These are phyloP conservation scores for Ophiocytium majus DNA, from an alignment of 352 stramenopile species.

Conservation along the genomic window DNA sequence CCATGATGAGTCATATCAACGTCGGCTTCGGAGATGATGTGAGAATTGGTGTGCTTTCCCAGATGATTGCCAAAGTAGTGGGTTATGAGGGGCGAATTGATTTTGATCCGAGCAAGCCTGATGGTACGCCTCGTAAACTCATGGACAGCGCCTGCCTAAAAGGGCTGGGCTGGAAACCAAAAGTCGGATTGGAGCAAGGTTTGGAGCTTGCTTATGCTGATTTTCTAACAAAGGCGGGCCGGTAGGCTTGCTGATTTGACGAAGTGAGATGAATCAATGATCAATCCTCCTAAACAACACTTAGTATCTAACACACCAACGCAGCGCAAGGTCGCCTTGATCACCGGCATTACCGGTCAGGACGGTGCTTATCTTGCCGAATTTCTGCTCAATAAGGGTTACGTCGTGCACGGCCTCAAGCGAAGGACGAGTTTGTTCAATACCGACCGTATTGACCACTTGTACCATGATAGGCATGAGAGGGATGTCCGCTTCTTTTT, in stretches of 20 bases:
- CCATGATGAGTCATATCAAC: constrained; percentile 13
- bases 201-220: too few relatives aligned
- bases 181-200: too few relatives aligned
- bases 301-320: too few relatives aligned
- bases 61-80: not conserved
- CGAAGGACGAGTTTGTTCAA: constrained; percentile 97
- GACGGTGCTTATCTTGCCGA: constrained; percentile 98
- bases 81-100: not conserved
- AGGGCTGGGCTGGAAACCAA: not conserved
- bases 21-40: not conserved
- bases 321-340: constrained; percentile 90
- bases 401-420: constrained; percentile 76
- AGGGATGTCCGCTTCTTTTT: constrained; percentile 76
- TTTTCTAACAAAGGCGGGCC: too few relatives aligned
- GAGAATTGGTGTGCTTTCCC: not conserved
- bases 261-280: too few relatives aligned
- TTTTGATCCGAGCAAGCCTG: not conserved
- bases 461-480: constrained; percentile 88
- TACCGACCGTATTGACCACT: constrained; percentile 94
- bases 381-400: constrained; percentile 88
- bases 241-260: too few relatives aligned
- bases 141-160: not conserved
- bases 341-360: constrained; percentile 98
- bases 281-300: too few relatives aligned
- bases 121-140: constrained; percentile 8